Evolutionary conservation across 495 filamentous ascomycete genomes (phyloP).

Genomic region (Aspergillus heteromorphus): DNA sequence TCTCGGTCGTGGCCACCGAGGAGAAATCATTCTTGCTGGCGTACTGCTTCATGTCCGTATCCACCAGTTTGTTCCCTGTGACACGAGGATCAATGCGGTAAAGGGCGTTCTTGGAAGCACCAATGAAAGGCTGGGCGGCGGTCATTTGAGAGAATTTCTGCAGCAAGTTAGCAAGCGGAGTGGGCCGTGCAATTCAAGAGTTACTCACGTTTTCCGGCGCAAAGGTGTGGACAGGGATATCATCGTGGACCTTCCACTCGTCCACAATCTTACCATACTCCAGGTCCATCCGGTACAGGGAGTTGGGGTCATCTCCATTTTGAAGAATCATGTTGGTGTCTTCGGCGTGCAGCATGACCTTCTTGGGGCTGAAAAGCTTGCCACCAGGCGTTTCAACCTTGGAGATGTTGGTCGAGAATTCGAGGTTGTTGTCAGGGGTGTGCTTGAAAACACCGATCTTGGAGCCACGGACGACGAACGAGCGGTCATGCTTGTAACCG

Average conservation of each 20-base stretch:
- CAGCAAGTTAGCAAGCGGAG: conserved; percentile 16
- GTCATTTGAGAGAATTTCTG: conserved; percentile 98
- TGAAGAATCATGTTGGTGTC: conserved; percentile 92
- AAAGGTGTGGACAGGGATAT: conserved; percentile 87
- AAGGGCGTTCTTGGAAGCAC: conserved; percentile 83
- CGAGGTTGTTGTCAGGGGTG: conserved; percentile 81
- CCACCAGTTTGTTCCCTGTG: conserved; percentile 85
- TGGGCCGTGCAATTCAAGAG: background rate
- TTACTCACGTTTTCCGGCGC: conserved; percentile 71
- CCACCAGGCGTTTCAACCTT: conserved; percentile 89
- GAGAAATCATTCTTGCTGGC: conserved; percentile 95
- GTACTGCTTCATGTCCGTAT: conserved; percentile 90
- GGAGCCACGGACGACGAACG: conserved; percentile 91
- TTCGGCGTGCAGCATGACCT: conserved; percentile 95
- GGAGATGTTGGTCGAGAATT: conserved; percentile 96
- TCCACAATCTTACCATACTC: conserved; percentile 99
- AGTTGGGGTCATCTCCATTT: conserved; percentile 77
- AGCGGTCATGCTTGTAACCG: conserved; percentile 94
- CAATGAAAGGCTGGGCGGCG: conserved; percentile 87
- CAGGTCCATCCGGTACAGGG: conserved; percentile 94
- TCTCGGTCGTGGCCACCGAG: conserved; percentile 84
- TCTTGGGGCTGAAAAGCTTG: conserved; percentile 86
- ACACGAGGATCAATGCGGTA: conserved; percentile 93
- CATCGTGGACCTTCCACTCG: conserved; percentile 98
- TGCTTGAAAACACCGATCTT: conserved; percentile 99